Base-by-base conservation (phyloP, 495 filamentous ascomycete species). In the Clohesyomyces aquaticus region DNA sequence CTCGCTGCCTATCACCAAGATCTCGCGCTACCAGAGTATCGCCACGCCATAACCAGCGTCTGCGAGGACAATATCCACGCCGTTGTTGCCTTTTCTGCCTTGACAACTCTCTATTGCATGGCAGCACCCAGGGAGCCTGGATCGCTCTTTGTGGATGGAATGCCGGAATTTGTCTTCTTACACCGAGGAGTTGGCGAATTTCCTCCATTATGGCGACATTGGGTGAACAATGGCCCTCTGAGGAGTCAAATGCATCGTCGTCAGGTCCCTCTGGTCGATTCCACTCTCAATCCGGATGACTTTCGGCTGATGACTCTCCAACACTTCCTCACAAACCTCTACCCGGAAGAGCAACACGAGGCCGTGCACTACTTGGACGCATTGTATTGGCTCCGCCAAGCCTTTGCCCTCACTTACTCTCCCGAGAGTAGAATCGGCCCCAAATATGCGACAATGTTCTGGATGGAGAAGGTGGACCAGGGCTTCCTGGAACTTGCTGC, bases 1-100 rank as follows among this genome's bases (percentile, higher is more conserved):
- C 18, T 65, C 12, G 62, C 62, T 3, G 54, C 55, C 9, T 54
- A 59, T 32, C 62, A 65, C 27, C 62, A 65, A 28, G 55, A 65
- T 27, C 46, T 65, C 12, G 62, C 62, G 14, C 26, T 65, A 2
- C 62, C 62, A 18, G 55, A 65, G 9, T 65, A 65, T 28, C 54
- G 55, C 29, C 21, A 10, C 9, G 55, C 62, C 9, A 51, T 59
- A 18, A 32, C n/a, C 21, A 38, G 59, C 28, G 55, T 65, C 18
- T 50, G 43, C 3, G 54, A 64, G 21, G 19, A 64, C 11, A 64
- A 58, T 25, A 23, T 56, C 6, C 19, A 41, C 25, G 61, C 61
- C 4, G 18, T 64, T 18, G 42, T 64, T 6, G 52, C 61, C 28
- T 64, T 64, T 19, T 64, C 61, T 18, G 21, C 32, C 11, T 19